Percentiles rank a stretch among this genome's conserved stretches.
phyloP scores from a whole-genome alignment of 1,139 yeast species.

The Yamadazyma friedrichii region DNA sequence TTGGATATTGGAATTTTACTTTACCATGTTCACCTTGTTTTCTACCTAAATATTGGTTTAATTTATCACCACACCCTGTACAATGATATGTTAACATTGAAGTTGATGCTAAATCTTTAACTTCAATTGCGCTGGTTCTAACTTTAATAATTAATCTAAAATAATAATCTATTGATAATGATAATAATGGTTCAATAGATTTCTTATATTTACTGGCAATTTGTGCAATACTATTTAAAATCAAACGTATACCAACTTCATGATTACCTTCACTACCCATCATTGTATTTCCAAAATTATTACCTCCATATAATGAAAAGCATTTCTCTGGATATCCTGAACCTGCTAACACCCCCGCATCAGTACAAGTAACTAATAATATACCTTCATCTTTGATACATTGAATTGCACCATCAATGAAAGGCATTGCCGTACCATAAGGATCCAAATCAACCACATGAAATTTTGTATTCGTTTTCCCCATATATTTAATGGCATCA shows the following conservation, averaged over 20 bases:
- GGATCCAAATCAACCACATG: constrained; percentile 95
- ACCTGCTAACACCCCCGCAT: constrained; percentile 93
- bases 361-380: constrained; percentile 90
- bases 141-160: constrained; percentile 82
- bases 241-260: constrained; percentile 88
- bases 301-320: constrained; percentile 84
- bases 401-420: constrained; percentile 86
- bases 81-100: constrained; percentile 83
- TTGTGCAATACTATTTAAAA: constrained; percentile 68
- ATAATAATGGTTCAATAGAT: constrained; percentile 79
- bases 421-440: constrained; percentile 95
- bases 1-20: constrained; percentile 37
- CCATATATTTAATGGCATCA: constrained; percentile 87
- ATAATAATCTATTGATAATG: constrained; percentile 87
- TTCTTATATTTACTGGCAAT: constrained; percentile 91
- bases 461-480: constrained; percentile 50
- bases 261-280: constrained; percentile 82
- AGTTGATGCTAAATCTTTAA: constrained; percentile 69
- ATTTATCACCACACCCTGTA: constrained; percentile 78
- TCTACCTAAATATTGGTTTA: constrained; percentile 74
- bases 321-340: constrained; percentile 96
- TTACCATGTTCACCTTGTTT: constrained; percentile 32
- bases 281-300: constrained; percentile 68
- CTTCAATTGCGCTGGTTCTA: constrained; percentile 72
- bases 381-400: constrained; percentile 79